Evolutionary conservation across 176 grass and related monocot species (phyloP), one percentile per base, ranked within the genome.

Genomic region (Zoysia pacifica): DNA sequence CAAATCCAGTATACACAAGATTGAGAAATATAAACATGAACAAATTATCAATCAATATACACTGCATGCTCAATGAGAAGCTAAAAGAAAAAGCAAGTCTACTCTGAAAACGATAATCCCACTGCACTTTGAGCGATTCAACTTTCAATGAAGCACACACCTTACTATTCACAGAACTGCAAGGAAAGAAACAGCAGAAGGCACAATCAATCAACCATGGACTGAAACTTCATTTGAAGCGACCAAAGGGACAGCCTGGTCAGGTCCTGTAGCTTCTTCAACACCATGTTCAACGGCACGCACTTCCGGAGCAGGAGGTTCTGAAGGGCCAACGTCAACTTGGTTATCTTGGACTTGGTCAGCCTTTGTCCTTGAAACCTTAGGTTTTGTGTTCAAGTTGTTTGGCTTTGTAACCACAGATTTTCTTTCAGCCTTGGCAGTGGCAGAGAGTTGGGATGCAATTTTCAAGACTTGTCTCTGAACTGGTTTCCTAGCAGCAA

Each of bases 141-240:
- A 85, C 91, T 79, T 90, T 84, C 86, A 81, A 86, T 74, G 68
- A 94, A 88, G 83, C 82, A 86, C 79, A 89, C 87, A 86, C 80
- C 72, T 85, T 72, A 80, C 87, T 93, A 90, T 92, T 92, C 93
- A 92, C 90, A 96, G 43, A 79, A 73, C 76, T 82, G 70, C 73
- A 87, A 81, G 69, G 78, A 68, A 84, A 85, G 77, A 71, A 83
- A 91, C 84, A 84, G 72, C 70, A 89, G 86, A 77, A 85, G 77
- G 79, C 4, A 28, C 83, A 70, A 74, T 60, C 36, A 35, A 83
- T 94, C 90, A 93, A 83, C 88, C 88, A 76, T 89, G 86, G 48
- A 86, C 86, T 48, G 78, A 62, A 75, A 94, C 87, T 91, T 94
- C 92, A 74, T 83, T 88, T 6, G 81, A 75, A 65, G 82, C 60